Evolutionary conservation across 257 asterid genomes (phyloP).

Genomic region (Solanum sejunctum): DNA sequence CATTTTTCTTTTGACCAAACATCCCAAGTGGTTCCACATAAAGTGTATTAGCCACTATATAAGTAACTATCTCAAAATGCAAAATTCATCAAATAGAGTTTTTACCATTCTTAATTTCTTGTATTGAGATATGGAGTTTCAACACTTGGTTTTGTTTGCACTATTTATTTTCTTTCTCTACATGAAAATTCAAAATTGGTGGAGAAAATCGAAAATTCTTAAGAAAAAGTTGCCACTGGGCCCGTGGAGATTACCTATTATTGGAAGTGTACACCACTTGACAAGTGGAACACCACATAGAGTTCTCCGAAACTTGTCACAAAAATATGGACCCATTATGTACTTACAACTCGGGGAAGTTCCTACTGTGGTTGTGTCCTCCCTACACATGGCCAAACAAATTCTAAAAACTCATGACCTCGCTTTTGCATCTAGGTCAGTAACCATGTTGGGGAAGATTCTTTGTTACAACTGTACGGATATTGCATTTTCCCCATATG

Average conservation of each 20-base stretch:
- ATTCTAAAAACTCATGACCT: conserved; percentile 9
- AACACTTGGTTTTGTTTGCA: neutral
- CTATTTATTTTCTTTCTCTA: neutral
- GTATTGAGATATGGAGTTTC: neutral
- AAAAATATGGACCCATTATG: conserved; percentile 4
- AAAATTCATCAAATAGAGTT: neutral
- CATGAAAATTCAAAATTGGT: neutral
- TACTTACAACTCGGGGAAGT: conserved; percentile 8
- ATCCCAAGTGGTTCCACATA: neutral
- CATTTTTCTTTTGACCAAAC: neutral
- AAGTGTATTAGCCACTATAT: neutral
- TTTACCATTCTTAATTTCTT: neutral
- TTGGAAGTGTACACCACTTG: conserved; percentile 10
- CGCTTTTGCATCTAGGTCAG: conserved; percentile 8
- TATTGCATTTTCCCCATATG: neutral
- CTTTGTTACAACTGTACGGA: neutral
- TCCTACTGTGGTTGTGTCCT: neutral
- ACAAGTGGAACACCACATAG: conserved; percentile 7
- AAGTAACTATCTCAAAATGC: neutral
- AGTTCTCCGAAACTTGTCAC: neutral
- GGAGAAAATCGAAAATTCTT: neutral
- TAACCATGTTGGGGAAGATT: neutral
- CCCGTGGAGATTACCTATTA: conserved; percentile 4
- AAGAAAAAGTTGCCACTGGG: neutral
- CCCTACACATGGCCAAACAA: neutral